Base-by-base conservation (phyloP, 305 asterid species). In the Rubia balearica region DNA sequence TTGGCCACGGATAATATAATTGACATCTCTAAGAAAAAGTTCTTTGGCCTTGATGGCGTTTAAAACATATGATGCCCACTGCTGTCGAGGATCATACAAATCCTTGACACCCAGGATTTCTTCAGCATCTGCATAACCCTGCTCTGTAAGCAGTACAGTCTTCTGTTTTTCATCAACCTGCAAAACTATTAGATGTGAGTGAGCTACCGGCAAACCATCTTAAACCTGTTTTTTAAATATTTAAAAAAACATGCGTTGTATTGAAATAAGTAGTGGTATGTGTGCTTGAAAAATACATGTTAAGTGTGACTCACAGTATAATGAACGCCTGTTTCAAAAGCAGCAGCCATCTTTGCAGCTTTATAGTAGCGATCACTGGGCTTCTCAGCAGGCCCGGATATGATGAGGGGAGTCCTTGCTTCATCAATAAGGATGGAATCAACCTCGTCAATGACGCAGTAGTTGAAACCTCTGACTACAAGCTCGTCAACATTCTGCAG, bases 91-190 rank as follows among this genome's bases (percentile, higher is more conserved):
- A 83, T 94, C 99, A 76, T 94, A 94, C 71, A 94, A 83, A 85
- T 94, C 97, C 81, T 94, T 89, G 71, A 94, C 91, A 69, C 85
- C 89, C 79, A 94, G 84, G 79, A 94, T 94, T 88, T 94, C 97
- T 77, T 94, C 99, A 67, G 99, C 90, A 81, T 91, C 97, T 46
- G 96, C 96, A 83, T 94, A 94, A 73, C 99, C 99, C 83, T 94
- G 96, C 83, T 94, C 99, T 17, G 95, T 76, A 73, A 94, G 91
- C 74, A 94, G 80, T 78, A 91, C 92, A 49, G 85, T 82, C 82
- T 94, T 94, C 78, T 87, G 97, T 75, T 91, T 94, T 81, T 94
- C 99, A 71, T 94, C 99, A 65, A 94, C 97, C 99, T 94, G 96
- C 88, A 83, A 53, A 56, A 69, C 21, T 56, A 61, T 24, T 64